Percentiles rank a stretch among this genome's conserved stretches.
Conservation (phyloP, 345 rosid genomes). For the Dimocarpus longan region DNA sequence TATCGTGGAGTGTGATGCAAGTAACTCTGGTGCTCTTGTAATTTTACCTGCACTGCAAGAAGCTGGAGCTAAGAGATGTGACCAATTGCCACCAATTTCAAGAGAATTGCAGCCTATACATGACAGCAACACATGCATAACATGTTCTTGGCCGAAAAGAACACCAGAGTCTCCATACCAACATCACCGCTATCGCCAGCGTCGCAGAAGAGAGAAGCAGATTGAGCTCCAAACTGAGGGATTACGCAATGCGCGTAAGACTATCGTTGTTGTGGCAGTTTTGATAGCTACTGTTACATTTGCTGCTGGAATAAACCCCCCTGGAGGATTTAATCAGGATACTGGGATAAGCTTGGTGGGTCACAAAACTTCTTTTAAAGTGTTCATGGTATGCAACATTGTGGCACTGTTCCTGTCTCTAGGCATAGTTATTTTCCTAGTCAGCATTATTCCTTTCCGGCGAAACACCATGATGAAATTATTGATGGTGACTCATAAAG, state of each 20-base stretch:
- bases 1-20: conserved; percentile 40
- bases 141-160: conserved; percentile 5
- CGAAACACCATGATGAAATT: conserved; percentile 54
- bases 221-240: conserved; percentile 49
- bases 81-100: conserved; percentile 45
- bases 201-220: conserved; percentile 40
- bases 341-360: conserved; percentile 44
- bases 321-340: conserved; percentile 48
- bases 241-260: conserved; percentile 64
- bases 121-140: background rate
- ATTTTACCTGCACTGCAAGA: conserved; percentile 45
- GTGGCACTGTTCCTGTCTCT: conserved; percentile 57
- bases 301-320: conserved; percentile 77
- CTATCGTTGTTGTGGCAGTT: conserved; percentile 58
- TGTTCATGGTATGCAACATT: conserved; percentile 58
- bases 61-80: conserved; percentile 44
- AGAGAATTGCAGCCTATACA: conserved; percentile 21
- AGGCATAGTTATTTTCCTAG: conserved; percentile 53
- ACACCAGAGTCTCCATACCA: conserved; percentile 7
- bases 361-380: conserved; percentile 43
- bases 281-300: conserved; percentile 63
- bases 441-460: conserved; percentile 62
- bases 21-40: conserved; percentile 40
- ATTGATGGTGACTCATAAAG: conserved; percentile 50
- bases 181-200: conserved; percentile 19